Conservation (phyloP, 495 filamentous ascomycete genomes). For the Antarctomyces pellizariae region DNA sequence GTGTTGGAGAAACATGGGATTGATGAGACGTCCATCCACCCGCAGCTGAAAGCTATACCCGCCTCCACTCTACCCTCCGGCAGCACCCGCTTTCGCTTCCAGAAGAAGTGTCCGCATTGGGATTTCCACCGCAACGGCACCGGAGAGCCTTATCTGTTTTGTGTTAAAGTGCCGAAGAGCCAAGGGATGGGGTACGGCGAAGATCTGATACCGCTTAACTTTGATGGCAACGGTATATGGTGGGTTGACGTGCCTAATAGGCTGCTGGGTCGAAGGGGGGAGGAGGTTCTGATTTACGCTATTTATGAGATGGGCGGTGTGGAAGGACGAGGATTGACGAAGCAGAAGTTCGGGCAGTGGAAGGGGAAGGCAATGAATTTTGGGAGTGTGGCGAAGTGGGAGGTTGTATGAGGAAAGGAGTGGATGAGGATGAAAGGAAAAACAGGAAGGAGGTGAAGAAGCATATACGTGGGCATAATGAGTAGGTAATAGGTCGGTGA, state of each 20-base stretch:
- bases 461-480: too few species aligned
- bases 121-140: constrained; percentile 35
- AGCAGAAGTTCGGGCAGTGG: constrained; percentile 35
- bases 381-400: constrained; percentile 42
- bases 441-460: too few species aligned
- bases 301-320: constrained; percentile 37
- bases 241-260: constrained; percentile 45
- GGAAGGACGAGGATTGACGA: constrained; percentile 44
- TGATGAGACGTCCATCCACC: constrained; percentile 33
- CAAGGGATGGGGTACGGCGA: constrained; percentile 43
- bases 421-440: too few species aligned
- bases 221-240: constrained; percentile 42
- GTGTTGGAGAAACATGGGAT: constrained; percentile 35
- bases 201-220: constrained; percentile 39
- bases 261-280: constrained; percentile 43
- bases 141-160: constrained; percentile 35
- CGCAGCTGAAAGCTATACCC: constrained; percentile 29
- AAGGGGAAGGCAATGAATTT: constrained; percentile 39
- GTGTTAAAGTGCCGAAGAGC: too few species aligned
- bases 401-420: constrained; percentile 26
- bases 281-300: constrained; percentile 35
- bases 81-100: constrained; percentile 51
- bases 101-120: constrained; percentile 60
- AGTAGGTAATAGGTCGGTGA: too few species aligned
- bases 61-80: constrained; percentile 21